A percentile compares a stretch with the other conserved stretches of the same genome.
Evolutionary conservation across 2,329 filamentous ascomycete genomes (phyloP).

Genomic region (Claviceps capensis): DNA sequence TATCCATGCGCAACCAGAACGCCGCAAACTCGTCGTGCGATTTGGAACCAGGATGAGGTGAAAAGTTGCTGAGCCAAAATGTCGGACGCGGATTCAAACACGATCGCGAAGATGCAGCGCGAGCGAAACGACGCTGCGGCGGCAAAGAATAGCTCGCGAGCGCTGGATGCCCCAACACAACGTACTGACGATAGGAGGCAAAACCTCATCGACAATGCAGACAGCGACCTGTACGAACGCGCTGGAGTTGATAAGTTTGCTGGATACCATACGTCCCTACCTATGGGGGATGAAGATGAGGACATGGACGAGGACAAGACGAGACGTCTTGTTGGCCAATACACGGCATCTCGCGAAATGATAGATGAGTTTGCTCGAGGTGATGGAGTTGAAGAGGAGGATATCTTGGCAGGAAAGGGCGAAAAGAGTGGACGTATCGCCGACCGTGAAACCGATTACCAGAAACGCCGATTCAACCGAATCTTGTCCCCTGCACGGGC

Average conservation of each 20-base stretch:
- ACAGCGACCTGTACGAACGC: constrained; percentile 75
- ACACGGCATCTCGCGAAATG: constrained; percentile 82
- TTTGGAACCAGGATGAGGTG: constrained; percentile 30
- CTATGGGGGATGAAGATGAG: constrained; percentile 63
- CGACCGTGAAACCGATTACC: constrained; percentile 92
- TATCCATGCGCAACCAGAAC: constrained; percentile 24
- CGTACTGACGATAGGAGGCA: constrained; percentile 82
- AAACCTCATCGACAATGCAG: constrained; percentile 79
- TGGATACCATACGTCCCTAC: constrained; percentile 84
- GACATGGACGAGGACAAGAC: constrained; percentile 65
- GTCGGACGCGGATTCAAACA: constrained; percentile 75
- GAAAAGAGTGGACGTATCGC: constrained; percentile 86
- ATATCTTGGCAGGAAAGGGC: constrained; percentile 65
- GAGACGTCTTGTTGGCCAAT: constrained; percentile 78
- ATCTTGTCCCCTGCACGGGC: constrained; percentile 73
- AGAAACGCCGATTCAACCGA: constrained; percentile 87
- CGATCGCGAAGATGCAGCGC: constrained; percentile 75
- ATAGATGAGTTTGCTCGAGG: constrained; percentile 89
- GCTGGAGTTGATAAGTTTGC: constrained; percentile 68
- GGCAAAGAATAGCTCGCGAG: constrained; percentile 68
- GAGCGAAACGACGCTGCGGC: constrained; percentile 77
- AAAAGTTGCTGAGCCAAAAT: constrained; percentile 31
- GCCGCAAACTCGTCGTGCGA: constrained; percentile 20
- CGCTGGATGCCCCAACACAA: constrained; percentile 66
- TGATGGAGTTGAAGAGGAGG: constrained; percentile 77